These are phyloP conservation scores for Misopates orontium DNA, from an alignment of 257 asterid genomes.

Conservation along the genomic window DNA sequence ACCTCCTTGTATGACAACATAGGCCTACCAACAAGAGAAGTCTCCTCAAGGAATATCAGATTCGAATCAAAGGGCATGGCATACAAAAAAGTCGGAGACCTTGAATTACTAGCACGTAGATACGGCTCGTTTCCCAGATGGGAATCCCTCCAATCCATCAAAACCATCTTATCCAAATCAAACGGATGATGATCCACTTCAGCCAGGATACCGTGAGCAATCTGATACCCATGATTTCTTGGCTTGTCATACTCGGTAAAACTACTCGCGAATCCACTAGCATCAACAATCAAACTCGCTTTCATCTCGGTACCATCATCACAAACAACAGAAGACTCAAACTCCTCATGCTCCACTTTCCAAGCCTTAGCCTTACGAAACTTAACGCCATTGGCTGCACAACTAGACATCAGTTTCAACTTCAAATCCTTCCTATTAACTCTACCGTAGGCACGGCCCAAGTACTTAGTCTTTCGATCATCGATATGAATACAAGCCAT, in stretches of 20 bases:
- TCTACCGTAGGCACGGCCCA: slow-evolving; percentile 76
- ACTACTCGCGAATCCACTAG: slow-evolving; percentile 72
- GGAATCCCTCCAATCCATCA: slow-evolving; percentile 97
- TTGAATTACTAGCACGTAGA: slow-evolving; percentile 48
- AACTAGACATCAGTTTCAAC: slow-evolving; percentile 54
- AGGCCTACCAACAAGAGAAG: slow-evolving; percentile 80
- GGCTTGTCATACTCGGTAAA: slow-evolving; percentile 70
- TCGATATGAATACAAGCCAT: slow-evolving; percentile 54
- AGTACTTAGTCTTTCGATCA: slow-evolving; percentile 63
- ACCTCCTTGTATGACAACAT: slow-evolving; percentile 60
- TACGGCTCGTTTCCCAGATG: slow-evolving; percentile 89
- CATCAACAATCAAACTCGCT: slow-evolving; percentile 76
- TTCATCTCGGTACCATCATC: slow-evolving; percentile 68
- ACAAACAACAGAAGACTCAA: slow-evolving; percentile 66
- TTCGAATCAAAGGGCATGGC: slow-evolving; percentile 86
- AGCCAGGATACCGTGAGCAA: slow-evolving; percentile 90
- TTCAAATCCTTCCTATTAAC: slow-evolving; percentile 63
- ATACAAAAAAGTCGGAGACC: slow-evolving; percentile 69
- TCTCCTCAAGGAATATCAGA: slow-evolving; percentile 79
- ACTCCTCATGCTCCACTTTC: slow-evolving; percentile 69
- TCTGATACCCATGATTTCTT: slow-evolving; percentile 73
- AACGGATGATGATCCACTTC: slow-evolving; percentile 82
- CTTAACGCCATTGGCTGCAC: slow-evolving; percentile 56
- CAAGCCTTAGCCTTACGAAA: slow-evolving; percentile 66
- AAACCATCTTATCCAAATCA: slow-evolving; percentile 85